Base-by-base conservation (phyloP, 345 rosid species). In the Eucalyptus sp. region DNA sequence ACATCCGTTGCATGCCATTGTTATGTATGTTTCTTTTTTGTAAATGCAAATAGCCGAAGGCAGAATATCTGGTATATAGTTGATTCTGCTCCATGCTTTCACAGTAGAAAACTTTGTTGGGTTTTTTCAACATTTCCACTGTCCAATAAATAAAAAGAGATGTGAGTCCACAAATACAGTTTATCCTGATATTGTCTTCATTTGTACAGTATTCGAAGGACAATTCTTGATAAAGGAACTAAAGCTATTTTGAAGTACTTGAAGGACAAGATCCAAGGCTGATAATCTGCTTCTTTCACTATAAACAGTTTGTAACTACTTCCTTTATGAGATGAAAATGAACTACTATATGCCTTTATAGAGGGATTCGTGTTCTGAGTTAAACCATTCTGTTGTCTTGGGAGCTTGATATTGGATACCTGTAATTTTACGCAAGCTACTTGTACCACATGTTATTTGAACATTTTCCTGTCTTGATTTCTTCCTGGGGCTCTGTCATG, bases 191-290 rank as follows among this genome's bases (percentile, higher is more conserved):
- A 44, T 41, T 20, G 48, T 76, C 48, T 76, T 76, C 29, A 2
- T 48, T 76, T 76, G 43, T 88, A 88, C 97, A 96, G 99, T 93
- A 96, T 96, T 89, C 93, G 99, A 91, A 97, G 99, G 93, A 87
- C 97, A 62, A 94, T 96, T 90, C 91, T 96, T 80, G 98, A 96
- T 37, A 93, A 93, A 92, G 98, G 99, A 89, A 95, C 99, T 48
- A 97, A 97, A 94, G 97, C 96, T 31, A 92, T 97, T 62, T 91
- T 96, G 91, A 94, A 90, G 87, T 96, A 97, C 92, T 88, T 97
- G 91, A 97, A 93, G 94, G 99, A 96, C 92, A 96, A 91, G 93
- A 84, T 97, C 90, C 97, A 97, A 31, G 94, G 62, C 43, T 64
- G 81, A 87, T 33, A 24, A 46, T 41, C 48, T 56, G 60, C 37